Conservation (phyloP, 2,329 filamentous ascomycete genomes). For the Bipolaris zeicola region DNA sequence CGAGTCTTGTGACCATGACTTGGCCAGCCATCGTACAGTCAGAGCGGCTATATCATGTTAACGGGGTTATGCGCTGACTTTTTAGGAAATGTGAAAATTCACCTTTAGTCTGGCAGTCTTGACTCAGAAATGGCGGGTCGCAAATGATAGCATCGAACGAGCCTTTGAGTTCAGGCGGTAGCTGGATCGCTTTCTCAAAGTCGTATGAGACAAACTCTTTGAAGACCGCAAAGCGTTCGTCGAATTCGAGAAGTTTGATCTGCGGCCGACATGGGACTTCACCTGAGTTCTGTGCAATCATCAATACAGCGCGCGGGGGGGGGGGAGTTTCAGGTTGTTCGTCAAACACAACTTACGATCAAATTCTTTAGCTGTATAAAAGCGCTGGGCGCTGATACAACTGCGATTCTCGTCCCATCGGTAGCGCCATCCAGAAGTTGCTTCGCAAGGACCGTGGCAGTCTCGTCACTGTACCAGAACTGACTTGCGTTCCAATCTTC, state of each 20-base stretch:
- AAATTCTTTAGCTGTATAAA: conserved; percentile 78
- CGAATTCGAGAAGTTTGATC: conserved; percentile 73
- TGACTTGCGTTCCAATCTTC: conserved; percentile 86
- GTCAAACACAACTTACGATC: conserved; percentile 55
- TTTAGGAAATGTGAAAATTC: not conserved
- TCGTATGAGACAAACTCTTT: conserved; percentile 77
- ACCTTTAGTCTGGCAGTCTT: conserved; percentile 82
- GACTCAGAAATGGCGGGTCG: conserved; percentile 79
- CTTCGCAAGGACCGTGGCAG: conserved; percentile 66
- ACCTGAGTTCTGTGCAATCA: conserved; percentile 32
- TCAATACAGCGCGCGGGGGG: not conserved
- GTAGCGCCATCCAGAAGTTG: conserved; percentile 68
- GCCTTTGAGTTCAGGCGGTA: conserved; percentile 67
- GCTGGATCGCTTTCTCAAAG: conserved; percentile 69
- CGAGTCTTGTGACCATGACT: conserved; percentile 49
- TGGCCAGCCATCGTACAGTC: conserved; percentile 75
- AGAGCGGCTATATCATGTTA: conserved; percentile 63
- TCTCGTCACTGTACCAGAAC: conserved; percentile 82
- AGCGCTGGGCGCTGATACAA: conserved; percentile 76
- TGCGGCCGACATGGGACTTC: conserved; percentile 55
- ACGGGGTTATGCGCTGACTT: not conserved
- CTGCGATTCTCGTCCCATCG: conserved; percentile 64
- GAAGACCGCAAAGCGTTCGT: conserved; percentile 74
- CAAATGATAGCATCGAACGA: conserved; percentile 71
- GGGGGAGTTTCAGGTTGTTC: too few relatives aligned